Conservation (phyloP, 331 rosid species). For the Pyracantha coccinea region DNA sequence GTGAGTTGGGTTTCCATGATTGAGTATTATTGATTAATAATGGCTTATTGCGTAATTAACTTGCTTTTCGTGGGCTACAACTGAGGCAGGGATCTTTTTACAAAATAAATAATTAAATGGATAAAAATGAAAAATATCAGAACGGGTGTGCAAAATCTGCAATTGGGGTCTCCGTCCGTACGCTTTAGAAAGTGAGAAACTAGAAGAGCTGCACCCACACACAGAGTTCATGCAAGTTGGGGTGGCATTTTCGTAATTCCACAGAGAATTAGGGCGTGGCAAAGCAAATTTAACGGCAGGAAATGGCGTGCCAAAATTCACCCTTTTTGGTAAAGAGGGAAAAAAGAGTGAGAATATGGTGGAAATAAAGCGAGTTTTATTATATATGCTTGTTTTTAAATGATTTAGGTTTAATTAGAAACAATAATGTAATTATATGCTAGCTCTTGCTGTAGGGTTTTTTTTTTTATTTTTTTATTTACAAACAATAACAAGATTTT, state of each 20-base stretch:
- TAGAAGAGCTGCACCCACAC: not conserved
- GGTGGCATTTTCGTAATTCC: constrained; percentile 29
- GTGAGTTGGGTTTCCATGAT: constrained; percentile 51
- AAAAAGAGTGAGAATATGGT: constrained; percentile 1
- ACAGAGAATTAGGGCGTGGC: not conserved
- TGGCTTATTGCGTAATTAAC: constrained; percentile 16
- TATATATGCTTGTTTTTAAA: no score
- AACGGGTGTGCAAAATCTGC: not conserved
- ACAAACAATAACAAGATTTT: no score
- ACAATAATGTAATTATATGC: not conserved
- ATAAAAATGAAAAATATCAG: not conserved
- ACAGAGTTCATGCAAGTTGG: constrained; percentile 24
- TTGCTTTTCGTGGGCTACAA: not conserved
- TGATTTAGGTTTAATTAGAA: not conserved
- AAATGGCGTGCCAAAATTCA: constrained; percentile 35
- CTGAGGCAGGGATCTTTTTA: not conserved
- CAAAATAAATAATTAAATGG: not conserved
- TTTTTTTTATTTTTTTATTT: no score
- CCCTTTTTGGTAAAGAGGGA: constrained; percentile 6
- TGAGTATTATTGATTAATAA: not conserved
- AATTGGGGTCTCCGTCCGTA: constrained; percentile 19
- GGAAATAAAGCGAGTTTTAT: not conserved
- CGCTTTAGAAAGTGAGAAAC: not conserved
- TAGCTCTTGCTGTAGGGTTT: not conserved
- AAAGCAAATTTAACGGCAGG: constrained; percentile 2